Evolutionary conservation across 2,329 filamentous ascomycete genomes (phyloP).

Genomic region (Verticillium nubilum): DNA sequence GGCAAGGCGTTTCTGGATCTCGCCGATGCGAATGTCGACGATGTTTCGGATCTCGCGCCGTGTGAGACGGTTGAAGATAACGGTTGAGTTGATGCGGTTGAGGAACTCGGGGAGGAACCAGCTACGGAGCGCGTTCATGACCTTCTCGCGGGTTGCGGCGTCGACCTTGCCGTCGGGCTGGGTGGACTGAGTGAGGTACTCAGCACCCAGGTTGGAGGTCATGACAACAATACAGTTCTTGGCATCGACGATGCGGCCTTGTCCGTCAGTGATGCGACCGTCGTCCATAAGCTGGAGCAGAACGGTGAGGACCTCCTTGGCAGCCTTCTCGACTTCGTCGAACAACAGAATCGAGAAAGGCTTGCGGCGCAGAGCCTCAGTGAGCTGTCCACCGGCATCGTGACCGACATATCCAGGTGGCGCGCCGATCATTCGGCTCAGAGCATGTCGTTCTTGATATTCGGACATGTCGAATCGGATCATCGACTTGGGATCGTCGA

Average conservation of each 20-base stretch:
- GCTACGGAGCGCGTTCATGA: slow-evolving; percentile 84
- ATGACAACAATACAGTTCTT: slow-evolving; percentile 99
- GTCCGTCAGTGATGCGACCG: slow-evolving; percentile 95
- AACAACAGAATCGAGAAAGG: slow-evolving; percentile 98
- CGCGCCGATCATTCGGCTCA: slow-evolving; percentile 96
- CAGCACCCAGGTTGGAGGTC: slow-evolving; percentile 95
- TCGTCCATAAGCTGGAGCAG: slow-evolving; percentile 99
- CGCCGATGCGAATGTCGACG: slow-evolving; percentile 79
- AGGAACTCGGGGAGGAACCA: slow-evolving; percentile 99
- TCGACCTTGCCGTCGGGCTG: slow-evolving; percentile 82
- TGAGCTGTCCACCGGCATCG: slow-evolving; percentile 91
- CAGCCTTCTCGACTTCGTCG: slow-evolving; percentile 97
- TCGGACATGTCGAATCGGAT: slow-evolving; percentile 99
- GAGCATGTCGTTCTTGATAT: slow-evolving; percentile 93
- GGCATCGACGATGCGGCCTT: slow-evolving; percentile 90
- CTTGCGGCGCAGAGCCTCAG: slow-evolving; percentile 85
- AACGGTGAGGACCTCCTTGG: slow-evolving; percentile 94
- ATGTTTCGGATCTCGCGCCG: slow-evolving; percentile 88
- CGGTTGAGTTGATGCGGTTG: slow-evolving; percentile 91
- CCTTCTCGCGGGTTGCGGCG: slow-evolving; percentile 75
- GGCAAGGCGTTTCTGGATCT: slow-evolving; percentile 88
- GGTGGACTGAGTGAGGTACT: slow-evolving; percentile 79
- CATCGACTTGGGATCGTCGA: slow-evolving; percentile 96
- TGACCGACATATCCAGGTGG: slow-evolving; percentile 96
- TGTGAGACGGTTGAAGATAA: slow-evolving; percentile 97